Percentiles rank a stretch among this genome's conserved stretches.
Evolutionary conservation across 1,284 basidiomycete genomes (phyloP).

Genomic region (Prillingera fragicola): DNA sequence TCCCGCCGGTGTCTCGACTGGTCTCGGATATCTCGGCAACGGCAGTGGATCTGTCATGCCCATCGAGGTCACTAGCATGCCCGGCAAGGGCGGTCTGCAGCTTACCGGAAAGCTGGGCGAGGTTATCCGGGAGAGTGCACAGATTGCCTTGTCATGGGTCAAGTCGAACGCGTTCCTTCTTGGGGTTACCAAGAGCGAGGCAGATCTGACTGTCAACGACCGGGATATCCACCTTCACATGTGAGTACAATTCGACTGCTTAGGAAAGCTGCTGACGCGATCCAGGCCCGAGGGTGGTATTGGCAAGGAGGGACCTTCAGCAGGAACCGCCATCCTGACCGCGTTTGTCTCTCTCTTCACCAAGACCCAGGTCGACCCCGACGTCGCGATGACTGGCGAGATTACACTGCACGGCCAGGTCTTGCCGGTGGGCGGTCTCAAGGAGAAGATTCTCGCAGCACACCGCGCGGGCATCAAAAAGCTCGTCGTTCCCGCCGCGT

Average conservation of each 20-base stretch:
- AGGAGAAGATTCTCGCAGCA: conserved; percentile 92
- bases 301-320: conserved; percentile 95
- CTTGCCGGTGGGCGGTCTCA: conserved; percentile 84
- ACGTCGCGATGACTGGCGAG: conserved; percentile 94
- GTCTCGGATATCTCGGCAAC: conserved; percentile 91
- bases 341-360: conserved; percentile 89
- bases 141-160: conserved; percentile 89
- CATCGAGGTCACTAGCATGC: conserved; percentile 91
- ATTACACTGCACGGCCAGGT: conserved; percentile 89
- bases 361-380: conserved; percentile 70
- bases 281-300: conserved; percentile 78
- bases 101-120: conserved; percentile 96
- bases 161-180: conserved; percentile 83
- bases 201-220: conserved; percentile 73
- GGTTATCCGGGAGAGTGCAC: conserved; percentile 92
- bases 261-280: conserved; percentile 1
- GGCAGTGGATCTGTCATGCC: conserved; percentile 96
- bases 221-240: conserved; percentile 88
- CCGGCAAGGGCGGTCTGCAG: conserved; percentile 81
- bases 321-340: conserved; percentile 85
- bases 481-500: conserved; percentile 75
- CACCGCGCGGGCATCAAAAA: conserved; percentile 88
- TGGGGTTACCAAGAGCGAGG: conserved; percentile 68
- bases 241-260: conserved; percentile 35
- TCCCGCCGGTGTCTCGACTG: conserved; percentile 88